Base-by-base conservation (phyloP, 768 basidiomycete genomes). In the Rhizopogon salebrosus region DNA sequence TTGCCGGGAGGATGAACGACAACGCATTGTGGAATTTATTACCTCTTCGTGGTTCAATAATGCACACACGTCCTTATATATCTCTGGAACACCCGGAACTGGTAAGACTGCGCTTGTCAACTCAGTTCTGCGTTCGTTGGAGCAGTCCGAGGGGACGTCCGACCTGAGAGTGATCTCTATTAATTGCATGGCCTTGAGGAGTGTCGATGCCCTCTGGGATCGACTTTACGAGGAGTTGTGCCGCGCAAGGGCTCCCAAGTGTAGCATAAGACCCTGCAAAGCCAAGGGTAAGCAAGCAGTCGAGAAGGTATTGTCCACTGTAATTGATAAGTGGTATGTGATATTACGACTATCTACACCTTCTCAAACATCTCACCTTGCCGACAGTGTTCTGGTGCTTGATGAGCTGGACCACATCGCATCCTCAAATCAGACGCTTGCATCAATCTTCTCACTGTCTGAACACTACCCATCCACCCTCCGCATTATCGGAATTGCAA, bases 51-150 rank as follows among this genome's bases (percentile, higher is more conserved):
- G 82, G 22, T 64, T 69, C 26, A 53, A 66, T 41, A 60, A 64
- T 18, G 49, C 55, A 22, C 62, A 70, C 24, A 73, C 80, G 9
- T 77, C 80, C 39, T 75, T 95, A 53, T 98, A 95, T 67, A 85
- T 98, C 49, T 95, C 94, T 8, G 95, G 95, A 8, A 83, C 92
- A 1, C 93, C 94, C 3, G 95, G 95, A 1, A 92, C 92, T 3
- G 92, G 92, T 18, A 95, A 95, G 72, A 95, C 91, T 1, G 92
- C 91, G 0, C 73, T 95, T 3, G 80, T 93, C 24, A 85, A 86
- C 60, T 73, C 83, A 4, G 71, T 91, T 26, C 65, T 94, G 20
- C 67, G 66, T 18, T 53, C 56, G 2, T 53, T 66, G n/a, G 67
- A 71, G 7, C 57, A 78, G 24, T 67, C 73, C 23, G 59, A 71